Evolutionary conservation across 2,329 filamentous ascomycete species (phyloP).

Genomic region (Ambrosiella xylebori): DNA sequence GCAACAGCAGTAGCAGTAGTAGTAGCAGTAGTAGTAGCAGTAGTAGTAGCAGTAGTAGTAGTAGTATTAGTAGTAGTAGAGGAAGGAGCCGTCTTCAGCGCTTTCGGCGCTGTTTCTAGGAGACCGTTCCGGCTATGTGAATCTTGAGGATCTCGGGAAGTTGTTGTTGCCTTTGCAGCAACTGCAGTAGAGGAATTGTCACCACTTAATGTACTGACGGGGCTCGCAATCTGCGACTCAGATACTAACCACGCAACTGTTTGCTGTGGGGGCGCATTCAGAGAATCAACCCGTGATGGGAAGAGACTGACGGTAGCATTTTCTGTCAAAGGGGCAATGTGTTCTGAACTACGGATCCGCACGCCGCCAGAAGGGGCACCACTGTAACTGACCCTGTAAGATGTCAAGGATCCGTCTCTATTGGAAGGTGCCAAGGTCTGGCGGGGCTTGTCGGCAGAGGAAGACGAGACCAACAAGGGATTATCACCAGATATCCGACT

Average conservation of each 20-base stretch:
- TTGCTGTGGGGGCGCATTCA: background rate
- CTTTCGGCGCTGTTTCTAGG: background rate
- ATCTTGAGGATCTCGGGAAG: background rate
- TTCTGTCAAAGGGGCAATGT: background rate
- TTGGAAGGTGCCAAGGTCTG: background rate
- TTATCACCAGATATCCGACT: background rate
- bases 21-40: background rate
- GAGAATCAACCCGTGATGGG: background rate
- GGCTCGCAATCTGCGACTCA: background rate
- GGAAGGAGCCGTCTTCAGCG: background rate
- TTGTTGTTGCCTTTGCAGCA: background rate
- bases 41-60: background rate
- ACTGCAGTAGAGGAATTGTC: background rate
- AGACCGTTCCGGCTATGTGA: background rate
- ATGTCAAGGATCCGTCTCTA: background rate
- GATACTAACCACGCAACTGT: background rate
- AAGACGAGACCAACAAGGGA: background rate
- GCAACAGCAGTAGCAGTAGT: too few species aligned
- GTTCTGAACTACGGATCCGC: background rate
- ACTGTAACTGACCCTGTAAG: background rate
- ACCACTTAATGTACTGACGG: background rate
- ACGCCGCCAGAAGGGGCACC: background rate
- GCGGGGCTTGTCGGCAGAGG: background rate
- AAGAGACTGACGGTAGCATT: background rate
- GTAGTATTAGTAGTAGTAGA: background rate